Base-by-base conservation (phyloP, 164 flowering plant species). In the Aristolochia fimbriata region DNA sequence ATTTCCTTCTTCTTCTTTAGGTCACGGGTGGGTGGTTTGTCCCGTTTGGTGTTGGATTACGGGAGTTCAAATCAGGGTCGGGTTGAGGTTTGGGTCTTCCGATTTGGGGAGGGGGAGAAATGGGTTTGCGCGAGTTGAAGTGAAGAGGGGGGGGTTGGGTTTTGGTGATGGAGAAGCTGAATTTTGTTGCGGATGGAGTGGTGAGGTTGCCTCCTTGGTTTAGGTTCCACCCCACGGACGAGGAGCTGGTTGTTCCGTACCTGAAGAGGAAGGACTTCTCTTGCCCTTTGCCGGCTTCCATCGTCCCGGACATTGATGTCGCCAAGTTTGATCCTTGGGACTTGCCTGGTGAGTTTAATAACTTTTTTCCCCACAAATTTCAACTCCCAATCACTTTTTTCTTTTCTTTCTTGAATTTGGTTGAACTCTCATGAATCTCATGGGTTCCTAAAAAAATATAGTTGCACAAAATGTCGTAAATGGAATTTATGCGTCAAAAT, bases 161-260 rank as follows among this genome's bases (percentile, higher is more conserved):
- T 31, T 54, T 54, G 17, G 10, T 15, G 31, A 76, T 78, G 81
- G 74, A 80, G 67, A 80, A 75, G 65, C 73, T 75, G 30, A 80
- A 71, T 58, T 80, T 84, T 61, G 80, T 78, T 25, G 63, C 51
- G 51, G 75, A 80, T 70, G 87, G 87, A 51, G 68, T 66, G 41
- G 67, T 58, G 43, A 82, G 70, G 69, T 66, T 90, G 72, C 97
- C 94, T 33, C 94, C 90, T 14, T 94, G 97, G 2, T 87, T 90
- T 47, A 68, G 90, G 20, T 87, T 90, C 69, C 85, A 85, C 57
- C 97, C 97, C 0, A 87, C 94, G 0, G 97, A 90, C 43, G 92
- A 90, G 68, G 97, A 90, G 66, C 81, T 90, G 19, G 77, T 85
- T 0, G 69, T 83, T 64, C 82, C 79, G 64, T 90, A 87, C 72